Percentiles rank a stretch among this genome's conserved stretches.
Conservation (phyloP, 768 basidiomycete species). For the Russula brevipes region DNA sequence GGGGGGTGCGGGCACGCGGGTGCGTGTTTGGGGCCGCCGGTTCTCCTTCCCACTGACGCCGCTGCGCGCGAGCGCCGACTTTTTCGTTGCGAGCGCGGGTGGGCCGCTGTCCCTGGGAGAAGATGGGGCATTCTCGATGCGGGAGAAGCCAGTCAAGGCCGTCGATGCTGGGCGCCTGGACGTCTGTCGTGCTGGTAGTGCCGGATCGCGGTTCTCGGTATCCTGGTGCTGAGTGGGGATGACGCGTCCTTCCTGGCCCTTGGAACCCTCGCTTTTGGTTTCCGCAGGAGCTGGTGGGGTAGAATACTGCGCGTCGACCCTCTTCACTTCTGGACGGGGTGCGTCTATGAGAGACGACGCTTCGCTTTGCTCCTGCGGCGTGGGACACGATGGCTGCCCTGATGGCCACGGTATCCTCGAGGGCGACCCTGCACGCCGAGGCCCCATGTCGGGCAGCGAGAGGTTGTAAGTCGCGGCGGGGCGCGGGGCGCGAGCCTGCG, state of each 20-base stretch:
- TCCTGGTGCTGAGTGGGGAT: not conserved
- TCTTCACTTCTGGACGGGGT: not conserved
- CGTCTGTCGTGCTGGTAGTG: not conserved
- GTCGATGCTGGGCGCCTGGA: not conserved
- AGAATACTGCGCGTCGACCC: not conserved
- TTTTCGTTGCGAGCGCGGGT: not conserved
- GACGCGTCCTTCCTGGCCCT: not conserved
- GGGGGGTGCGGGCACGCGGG: constrained; percentile 1
- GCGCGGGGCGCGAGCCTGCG: not conserved
- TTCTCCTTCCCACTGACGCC: constrained; percentile 14
- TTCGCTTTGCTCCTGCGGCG: not conserved
- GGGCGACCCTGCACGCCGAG: not conserved
- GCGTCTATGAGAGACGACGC: not conserved
- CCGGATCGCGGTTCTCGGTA: not conserved
- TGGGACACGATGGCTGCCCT: not conserved
- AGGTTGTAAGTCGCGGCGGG: not conserved
- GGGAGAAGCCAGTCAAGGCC: not conserved
- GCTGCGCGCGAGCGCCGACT: not conserved
- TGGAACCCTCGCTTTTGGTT: not conserved
- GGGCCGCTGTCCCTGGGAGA: not conserved
- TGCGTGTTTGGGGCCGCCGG: not conserved
- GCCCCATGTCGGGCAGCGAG: not conserved
- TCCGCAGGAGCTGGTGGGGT: not conserved
- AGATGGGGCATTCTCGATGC: not conserved
- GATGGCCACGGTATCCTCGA: constrained; percentile 11